Evolutionary conservation across 2,329 filamentous ascomycete species (phyloP).

Genomic region (Pseudogymnoascus verrucosus): DNA sequence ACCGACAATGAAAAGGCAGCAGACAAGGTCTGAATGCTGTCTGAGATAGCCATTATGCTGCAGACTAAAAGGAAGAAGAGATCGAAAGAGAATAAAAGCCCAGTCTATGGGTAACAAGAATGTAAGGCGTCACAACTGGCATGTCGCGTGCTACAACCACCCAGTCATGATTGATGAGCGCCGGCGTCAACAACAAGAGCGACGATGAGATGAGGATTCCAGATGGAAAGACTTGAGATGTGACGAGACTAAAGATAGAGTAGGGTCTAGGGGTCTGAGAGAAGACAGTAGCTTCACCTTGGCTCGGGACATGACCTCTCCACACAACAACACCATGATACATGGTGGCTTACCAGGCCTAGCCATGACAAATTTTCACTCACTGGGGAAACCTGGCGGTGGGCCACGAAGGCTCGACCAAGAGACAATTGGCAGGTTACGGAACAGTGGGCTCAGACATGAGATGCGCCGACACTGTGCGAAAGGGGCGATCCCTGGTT

Average conservation of each 20-base stretch:
- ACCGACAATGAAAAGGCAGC: conserved; percentile 30
- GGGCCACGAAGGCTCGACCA: not conserved
- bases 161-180: conserved; percentile 19
- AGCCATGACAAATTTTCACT: not conserved
- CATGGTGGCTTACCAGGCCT: conserved; percentile 5
- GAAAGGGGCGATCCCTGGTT: conserved; percentile 4
- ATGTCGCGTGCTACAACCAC: conserved; percentile 19
- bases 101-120: conserved; percentile 25
- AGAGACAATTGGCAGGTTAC: conserved; percentile 2
- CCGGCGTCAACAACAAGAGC: conserved; percentile 19
- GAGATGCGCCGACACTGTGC: conserved; percentile 1
- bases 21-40: conserved; percentile 25
- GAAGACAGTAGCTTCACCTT: not conserved
- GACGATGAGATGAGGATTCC: conserved; percentile 12
- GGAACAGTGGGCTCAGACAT: conserved; percentile 4
- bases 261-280: not conserved
- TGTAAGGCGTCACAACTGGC: conserved; percentile 12
- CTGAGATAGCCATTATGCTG: conserved; percentile 24
- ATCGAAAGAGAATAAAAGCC: conserved; percentile 22
- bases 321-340: conserved; percentile 9
- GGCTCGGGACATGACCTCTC: not conserved
- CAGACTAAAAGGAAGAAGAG: conserved; percentile 15
- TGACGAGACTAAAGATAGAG: not conserved
- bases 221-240: not conserved
- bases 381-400: not conserved